These are phyloP conservation scores for Sporobolomyces phaffii DNA, from an alignment of 768 basidiomycete species.

Conservation along the genomic window DNA sequence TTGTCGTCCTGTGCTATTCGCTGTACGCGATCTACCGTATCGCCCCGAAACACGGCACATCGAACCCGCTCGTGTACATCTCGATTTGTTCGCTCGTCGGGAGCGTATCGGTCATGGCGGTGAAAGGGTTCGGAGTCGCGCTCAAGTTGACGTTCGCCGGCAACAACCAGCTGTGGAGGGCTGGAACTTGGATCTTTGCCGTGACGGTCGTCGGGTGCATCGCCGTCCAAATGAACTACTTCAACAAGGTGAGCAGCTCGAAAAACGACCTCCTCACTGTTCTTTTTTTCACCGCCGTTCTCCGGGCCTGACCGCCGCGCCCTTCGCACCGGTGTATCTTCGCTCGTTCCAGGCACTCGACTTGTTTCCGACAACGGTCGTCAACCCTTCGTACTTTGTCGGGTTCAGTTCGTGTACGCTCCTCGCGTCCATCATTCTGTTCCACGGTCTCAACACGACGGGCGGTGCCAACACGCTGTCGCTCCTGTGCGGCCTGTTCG, in stretches of 20 bases:
- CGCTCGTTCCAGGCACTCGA: slow-evolving; percentile 22
- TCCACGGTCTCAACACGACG: slow-evolving; percentile 92
- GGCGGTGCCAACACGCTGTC: slow-evolving; percentile 75
- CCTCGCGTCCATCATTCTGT: slow-evolving; percentile 87
- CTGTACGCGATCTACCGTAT: slow-evolving; percentile 80
- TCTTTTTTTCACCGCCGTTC: background rate
- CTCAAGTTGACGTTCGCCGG: slow-evolving; percentile 88
- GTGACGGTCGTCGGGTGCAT: slow-evolving; percentile 76
- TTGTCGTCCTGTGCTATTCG: slow-evolving; percentile 72
- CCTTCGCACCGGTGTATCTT: background rate
- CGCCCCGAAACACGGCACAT: slow-evolving; percentile 76
- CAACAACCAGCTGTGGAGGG: slow-evolving; percentile 89
- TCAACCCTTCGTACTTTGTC: slow-evolving; percentile 64
- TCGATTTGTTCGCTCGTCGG: slow-evolving; percentile 95
- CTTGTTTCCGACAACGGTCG: slow-evolving; percentile 36
- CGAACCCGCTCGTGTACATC: slow-evolving; percentile 84
- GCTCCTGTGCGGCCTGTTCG: slow-evolving; percentile 78
- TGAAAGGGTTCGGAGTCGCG: slow-evolving; percentile 96
- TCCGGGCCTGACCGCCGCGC: no score
- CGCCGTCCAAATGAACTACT: slow-evolving; percentile 63
- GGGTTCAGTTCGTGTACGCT: slow-evolving; percentile 91
- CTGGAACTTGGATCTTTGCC: slow-evolving; percentile 93
- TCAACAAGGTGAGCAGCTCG: slow-evolving; percentile 62
- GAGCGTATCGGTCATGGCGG: slow-evolving; percentile 95
- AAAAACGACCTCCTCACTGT: background rate